Evolutionary conservation across 2,329 filamentous ascomycete genomes (phyloP).

Genomic region (Penicillium verrucosum): DNA sequence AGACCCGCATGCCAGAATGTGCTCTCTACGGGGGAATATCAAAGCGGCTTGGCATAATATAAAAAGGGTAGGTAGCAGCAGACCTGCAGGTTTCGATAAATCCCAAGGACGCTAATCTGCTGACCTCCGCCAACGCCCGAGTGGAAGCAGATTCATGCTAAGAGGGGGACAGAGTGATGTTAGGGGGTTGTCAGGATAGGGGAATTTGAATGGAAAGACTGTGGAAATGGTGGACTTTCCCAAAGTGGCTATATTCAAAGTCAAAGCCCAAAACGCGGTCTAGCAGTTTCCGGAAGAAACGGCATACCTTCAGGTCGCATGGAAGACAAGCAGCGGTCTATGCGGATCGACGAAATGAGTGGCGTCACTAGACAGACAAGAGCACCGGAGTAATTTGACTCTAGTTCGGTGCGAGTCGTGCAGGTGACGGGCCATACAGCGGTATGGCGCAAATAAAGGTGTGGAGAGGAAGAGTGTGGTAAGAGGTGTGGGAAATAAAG

Average conservation of each 20-base stretch:
- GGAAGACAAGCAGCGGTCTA: constrained; percentile 24
- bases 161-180: not conserved
- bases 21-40: constrained; percentile 14
- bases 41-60: constrained; percentile 12
- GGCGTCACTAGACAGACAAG: constrained; percentile 5
- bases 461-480: constrained; percentile 15
- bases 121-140: constrained; percentile 19
- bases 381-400: not conserved
- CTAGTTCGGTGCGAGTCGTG: constrained; percentile 2
- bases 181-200: constrained; percentile 1
- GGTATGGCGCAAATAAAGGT: constrained; percentile 24
- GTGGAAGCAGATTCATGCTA: constrained; percentile 9
- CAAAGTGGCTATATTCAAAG: not conserved
- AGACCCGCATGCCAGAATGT: constrained; percentile 24
- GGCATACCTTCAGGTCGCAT: constrained; percentile 12
- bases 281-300: not conserved
- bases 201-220: not conserved
- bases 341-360: constrained; percentile 16
- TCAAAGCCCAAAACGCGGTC: constrained; percentile 11
- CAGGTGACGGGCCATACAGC: constrained; percentile 19
- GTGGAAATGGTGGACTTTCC: not conserved
- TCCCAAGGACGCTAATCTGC: constrained; percentile 17
- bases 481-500: not conserved
- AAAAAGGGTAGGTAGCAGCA: constrained; percentile 14
- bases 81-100: constrained; percentile 16